Percentiles rank a stretch among this genome's conserved stretches.
Conservation (phyloP, 139 green algal genomes). For the Micractinium conductrix region DNA sequence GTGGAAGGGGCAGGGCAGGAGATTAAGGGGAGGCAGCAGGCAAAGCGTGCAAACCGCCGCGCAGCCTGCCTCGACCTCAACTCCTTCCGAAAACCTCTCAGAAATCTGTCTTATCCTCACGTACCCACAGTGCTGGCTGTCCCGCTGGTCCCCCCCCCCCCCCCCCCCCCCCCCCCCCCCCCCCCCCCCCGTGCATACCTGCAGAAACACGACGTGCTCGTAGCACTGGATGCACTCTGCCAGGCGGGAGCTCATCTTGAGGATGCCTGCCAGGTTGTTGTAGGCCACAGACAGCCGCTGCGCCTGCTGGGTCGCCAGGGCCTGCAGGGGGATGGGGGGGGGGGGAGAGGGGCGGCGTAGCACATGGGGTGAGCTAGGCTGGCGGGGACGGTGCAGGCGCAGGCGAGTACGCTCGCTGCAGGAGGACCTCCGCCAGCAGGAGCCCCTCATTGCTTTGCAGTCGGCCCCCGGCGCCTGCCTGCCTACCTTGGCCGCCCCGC, state of each 20-base stretch:
- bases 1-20: no score
- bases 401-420: no score
- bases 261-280: slow-evolving; percentile 83
- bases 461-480: background rate
- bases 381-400: no score
- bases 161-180: no score
- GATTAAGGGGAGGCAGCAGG: no score
- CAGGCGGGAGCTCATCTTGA: slow-evolving; percentile 68
- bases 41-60: no score
- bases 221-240: slow-evolving; percentile 85
- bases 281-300: slow-evolving; percentile 80
- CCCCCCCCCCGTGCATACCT: background rate
- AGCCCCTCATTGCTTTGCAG: no score
- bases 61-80: no score
- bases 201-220: slow-evolving; percentile 77
- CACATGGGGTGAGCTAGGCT: background rate
- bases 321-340: background rate
- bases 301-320: slow-evolving; percentile 47
- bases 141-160: no score
- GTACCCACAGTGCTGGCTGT: background rate
- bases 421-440: no score
- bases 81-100: no score
- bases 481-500: background rate
- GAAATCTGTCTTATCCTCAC: no score
- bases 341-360: background rate